Evolutionary conservation across 352 stramenopile species (phyloP).

Genomic region (Thalassiosira hispida): DNA sequence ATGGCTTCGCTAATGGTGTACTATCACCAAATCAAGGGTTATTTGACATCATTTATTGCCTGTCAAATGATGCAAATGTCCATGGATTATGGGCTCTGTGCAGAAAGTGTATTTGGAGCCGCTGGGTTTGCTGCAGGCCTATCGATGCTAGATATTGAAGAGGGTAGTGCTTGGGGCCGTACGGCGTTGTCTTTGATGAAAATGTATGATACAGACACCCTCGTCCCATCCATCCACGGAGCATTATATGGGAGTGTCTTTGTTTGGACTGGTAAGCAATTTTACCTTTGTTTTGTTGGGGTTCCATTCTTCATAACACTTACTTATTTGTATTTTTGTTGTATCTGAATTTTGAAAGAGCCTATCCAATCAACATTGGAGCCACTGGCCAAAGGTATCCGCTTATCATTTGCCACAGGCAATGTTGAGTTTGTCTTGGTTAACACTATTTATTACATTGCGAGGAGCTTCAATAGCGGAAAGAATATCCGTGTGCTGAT

Average conservation of each 20-base stretch:
- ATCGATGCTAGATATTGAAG: constrained; percentile 27
- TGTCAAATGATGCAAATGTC: constrained; percentile 37
- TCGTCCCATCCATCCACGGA: constrained; percentile 5
- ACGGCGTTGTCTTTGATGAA: constrained; percentile 21
- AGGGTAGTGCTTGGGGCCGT: constrained; percentile 14
- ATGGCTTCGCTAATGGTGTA: constrained; percentile 21
- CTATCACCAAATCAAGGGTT: constrained; percentile 18
- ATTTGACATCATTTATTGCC: neutral
- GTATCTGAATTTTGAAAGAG: constrained; percentile 8
- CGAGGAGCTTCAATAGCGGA: constrained; percentile 15
- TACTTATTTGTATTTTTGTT: neutral
- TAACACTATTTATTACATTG: constrained; percentile 21
- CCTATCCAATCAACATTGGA: constrained; percentile 33
- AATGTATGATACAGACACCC: constrained; percentile 1
- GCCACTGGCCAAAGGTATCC: constrained; percentile 6
- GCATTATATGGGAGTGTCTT: constrained; percentile 20
- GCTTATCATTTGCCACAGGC: constrained; percentile 14
- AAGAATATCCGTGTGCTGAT: constrained; percentile 14
- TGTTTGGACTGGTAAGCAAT: constrained; percentile 6
- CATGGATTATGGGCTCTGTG: constrained; percentile 29
- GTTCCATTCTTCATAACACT: neutral
- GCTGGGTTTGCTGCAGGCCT: constrained; percentile 7
- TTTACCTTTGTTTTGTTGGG: neutral
- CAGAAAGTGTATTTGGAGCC: constrained; percentile 22
- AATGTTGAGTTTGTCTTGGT: constrained; percentile 14